phyloP scores from a whole-genome alignment of 1,284 basidiomycete genomes.

The Puccinia hordei region DNA sequence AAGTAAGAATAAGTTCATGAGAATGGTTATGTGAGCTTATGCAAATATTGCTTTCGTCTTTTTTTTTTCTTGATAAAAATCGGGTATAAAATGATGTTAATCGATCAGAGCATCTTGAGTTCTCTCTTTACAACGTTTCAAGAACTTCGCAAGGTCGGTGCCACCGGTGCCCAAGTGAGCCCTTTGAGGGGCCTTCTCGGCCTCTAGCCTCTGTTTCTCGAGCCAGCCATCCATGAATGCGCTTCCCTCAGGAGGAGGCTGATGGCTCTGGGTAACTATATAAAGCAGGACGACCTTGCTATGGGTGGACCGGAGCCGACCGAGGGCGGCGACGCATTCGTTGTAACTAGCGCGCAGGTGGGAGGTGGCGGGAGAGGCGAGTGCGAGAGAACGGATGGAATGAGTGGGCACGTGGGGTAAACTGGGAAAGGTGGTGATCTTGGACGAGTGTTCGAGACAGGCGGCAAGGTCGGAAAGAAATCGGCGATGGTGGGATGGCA shows the following conservation, averaged over 20 bases:
- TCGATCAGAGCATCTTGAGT: constrained; percentile 61
- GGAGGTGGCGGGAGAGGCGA: not conserved
- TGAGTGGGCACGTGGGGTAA: constrained; percentile 25
- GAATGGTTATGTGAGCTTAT: too few species aligned
- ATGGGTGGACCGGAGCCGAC: not conserved
- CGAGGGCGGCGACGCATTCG: constrained; percentile 12
- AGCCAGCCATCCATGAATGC: constrained; percentile 7
- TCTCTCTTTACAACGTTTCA: constrained; percentile 75
- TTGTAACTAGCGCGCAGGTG: constrained; percentile 31
- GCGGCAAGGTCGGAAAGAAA: constrained; percentile 76
- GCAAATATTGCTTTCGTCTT: too few species aligned
- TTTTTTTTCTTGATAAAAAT: too few species aligned
- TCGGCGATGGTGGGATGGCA: constrained; percentile 86
- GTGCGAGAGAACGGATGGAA: constrained; percentile 17
- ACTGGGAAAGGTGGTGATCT: constrained; percentile 24
- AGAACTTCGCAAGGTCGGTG: constrained; percentile 75
- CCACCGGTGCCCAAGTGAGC: constrained; percentile 79
- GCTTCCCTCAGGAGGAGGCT: not conserved
- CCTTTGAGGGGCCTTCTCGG: not conserved
- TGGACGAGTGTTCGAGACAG: constrained; percentile 41
- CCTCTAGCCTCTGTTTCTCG: constrained; percentile 6
- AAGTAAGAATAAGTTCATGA: too few species aligned
- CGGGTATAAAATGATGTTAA: not conserved
- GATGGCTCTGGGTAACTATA: constrained; percentile 19
- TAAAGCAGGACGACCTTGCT: constrained; percentile 29